phyloP scores from a whole-genome alignment of 805 yeast genomes.

The Kodamaea kakaduensis region DNA sequence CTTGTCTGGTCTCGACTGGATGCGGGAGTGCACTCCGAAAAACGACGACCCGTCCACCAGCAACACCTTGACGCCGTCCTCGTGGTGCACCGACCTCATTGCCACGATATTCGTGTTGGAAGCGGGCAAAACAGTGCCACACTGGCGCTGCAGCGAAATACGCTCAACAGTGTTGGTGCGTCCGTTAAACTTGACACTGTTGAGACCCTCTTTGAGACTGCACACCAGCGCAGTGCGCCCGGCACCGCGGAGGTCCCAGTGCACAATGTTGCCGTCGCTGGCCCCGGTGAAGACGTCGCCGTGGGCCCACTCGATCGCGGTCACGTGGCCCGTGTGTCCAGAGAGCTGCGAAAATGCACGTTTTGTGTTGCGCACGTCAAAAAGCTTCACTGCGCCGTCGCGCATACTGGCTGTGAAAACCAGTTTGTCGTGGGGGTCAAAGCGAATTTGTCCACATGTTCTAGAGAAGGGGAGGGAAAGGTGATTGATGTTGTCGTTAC shows the following conservation, averaged over 20 bases:
- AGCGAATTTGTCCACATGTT: constrained; percentile 4
- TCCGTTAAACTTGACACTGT: constrained; percentile 36
- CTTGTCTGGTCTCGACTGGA: constrained; percentile 27
- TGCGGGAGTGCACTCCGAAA: constrained; percentile 52
- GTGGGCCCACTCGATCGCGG: constrained; percentile 58
- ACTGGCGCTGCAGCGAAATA: constrained; percentile 42
- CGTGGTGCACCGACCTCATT: constrained; percentile 34
- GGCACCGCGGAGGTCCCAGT: constrained; percentile 52
- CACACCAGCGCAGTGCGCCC: constrained; percentile 27
- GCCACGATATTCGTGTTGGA: constrained; percentile 48
- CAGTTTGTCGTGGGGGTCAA: constrained; percentile 49
- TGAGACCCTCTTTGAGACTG: constrained; percentile 44
- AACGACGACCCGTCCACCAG: constrained; percentile 53
- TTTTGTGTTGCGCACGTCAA: constrained; percentile 69
- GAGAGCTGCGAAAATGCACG: constrained; percentile 45
- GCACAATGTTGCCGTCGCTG: constrained; percentile 61
- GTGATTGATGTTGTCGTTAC: constrained; percentile 1
- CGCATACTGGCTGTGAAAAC: constrained; percentile 62
- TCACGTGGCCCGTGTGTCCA: constrained; percentile 54
- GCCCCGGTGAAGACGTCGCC: constrained; percentile 56
- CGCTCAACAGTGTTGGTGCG: constrained; percentile 29
- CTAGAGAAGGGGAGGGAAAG: constrained; percentile 4
- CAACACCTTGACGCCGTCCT: constrained; percentile 36
- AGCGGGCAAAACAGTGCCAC: constrained; percentile 63
- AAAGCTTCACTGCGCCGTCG: constrained; percentile 55